Conservation (phyloP, 495 filamentous ascomycete genomes). For the Tuber calosporum region DNA sequence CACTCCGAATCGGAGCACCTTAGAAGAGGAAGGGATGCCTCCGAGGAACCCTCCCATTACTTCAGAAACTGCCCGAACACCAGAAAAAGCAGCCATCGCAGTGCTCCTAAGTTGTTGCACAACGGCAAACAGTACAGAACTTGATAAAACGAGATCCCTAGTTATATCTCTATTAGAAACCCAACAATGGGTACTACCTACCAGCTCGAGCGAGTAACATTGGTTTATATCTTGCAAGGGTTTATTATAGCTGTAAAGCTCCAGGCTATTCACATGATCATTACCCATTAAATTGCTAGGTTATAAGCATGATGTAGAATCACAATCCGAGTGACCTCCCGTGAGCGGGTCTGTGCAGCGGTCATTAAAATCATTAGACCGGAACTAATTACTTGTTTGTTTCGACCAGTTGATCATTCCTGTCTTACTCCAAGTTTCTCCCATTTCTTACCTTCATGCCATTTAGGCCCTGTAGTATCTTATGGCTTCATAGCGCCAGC, state of each 20-base stretch:
- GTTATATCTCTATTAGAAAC: background rate
- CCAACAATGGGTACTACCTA: background rate
- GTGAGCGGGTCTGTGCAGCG: background rate
- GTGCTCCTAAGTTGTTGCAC: background rate
- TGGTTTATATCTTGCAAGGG: background rate
- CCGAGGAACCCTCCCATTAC: background rate
- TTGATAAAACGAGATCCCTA: background rate
- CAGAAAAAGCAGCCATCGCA: rapidly evolving
- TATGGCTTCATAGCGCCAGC: background rate
- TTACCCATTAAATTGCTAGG: background rate
- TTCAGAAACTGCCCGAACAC: background rate
- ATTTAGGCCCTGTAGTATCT: background rate
- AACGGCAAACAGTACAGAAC: background rate
- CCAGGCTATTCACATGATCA: background rate
- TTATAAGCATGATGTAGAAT: background rate
- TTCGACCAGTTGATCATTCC: background rate
- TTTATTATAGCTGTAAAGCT: background rate
- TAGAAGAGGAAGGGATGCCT: background rate
- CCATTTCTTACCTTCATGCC: background rate
- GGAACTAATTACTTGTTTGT: background rate
- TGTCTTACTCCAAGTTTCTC: background rate
- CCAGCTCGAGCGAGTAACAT: background rate
- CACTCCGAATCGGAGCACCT: background rate
- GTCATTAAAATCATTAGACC: background rate
- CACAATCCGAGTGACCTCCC: background rate